Base-by-base conservation (phyloP, 371 early-diverging fungal species). In the Mortierella polycephala region DNA sequence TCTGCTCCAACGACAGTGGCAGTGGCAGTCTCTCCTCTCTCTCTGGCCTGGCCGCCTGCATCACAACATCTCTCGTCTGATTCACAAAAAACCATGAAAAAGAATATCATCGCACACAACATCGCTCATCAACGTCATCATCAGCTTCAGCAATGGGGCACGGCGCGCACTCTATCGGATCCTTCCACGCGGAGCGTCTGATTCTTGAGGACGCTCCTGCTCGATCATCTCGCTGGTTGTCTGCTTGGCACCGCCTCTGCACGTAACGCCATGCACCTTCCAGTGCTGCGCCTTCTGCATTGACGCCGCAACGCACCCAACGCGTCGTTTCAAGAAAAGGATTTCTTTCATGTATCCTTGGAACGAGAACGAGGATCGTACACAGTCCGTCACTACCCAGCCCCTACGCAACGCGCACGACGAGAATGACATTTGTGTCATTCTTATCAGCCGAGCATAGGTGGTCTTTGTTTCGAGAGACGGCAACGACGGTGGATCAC, bases 1-100 rank as follows among this genome's bases (percentile, higher is more conserved):
- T 67, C 64, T 67, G 68, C 68, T 41, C 54, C 59, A 47, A 13
- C 39, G 55, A 13, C 69, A 37, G 56, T 58, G 58, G 46, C 56
- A 40, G 59, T 51, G 41, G 56, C 53, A 45, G 63, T 58, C 46
- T 45, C 58, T 60, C 57, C 44, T 55, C 57, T 61, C 62, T 66
- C 61, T 60, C 57, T 55, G 58, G 69, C 65, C 59, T 74, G 75
- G 57, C 65, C 55, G 47, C 50, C 45, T 44, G 37, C 58, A 42
- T 60, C 67, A 42, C 58, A 40, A 60, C 55, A 59, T 58, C 59
- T 37, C 51, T 51, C 66, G 49, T 52, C 66, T 66, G 59, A 42
- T 40, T 20, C 18, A 52, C 41, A 61, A 49, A 40, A 41, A 40
- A 51, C 10, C 21, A 7, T 7, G 13, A 60, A 60, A 60, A 23